Evolutionary conservation across 2,329 filamentous ascomycete species (phyloP), one percentile per base, ranked within the genome.

Genomic region (Didymella arachidicola): DNA sequence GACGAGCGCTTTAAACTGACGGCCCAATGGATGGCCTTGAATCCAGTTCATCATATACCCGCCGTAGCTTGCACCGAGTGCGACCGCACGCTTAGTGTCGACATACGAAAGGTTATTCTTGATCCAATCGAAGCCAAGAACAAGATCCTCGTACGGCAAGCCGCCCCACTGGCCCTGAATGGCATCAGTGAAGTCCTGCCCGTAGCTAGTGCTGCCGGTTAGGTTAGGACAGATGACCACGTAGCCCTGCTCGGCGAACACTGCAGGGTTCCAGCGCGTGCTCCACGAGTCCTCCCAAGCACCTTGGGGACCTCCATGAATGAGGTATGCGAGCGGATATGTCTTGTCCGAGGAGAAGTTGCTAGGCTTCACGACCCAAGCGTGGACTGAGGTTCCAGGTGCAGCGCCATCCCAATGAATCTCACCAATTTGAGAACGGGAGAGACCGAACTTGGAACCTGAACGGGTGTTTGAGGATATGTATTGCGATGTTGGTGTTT

Each of bases 171-270:
- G 84, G 55, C 87, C 83, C 49, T 86, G 82, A 70, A 97, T 96
- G 0, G 87, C 89, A 72, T 96, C 87, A 30, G 87, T 87, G 54
- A 94, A 85, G 30, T 84, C 83, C 78, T 94, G 89, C 5, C 92
- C 92, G 69, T 93, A 96, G 3, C 91, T 90, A 5, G 91, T 93
- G 69, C 87, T 91, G 18, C 92, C 92, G 0, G 91, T 95, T 8
- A 91, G 91, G 73, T 96, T 96, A 10, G 92, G 91, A 48, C 87
- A 84, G 45, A 96, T 87, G 22, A 90, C 91, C 3, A 96, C 84
- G 72, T 95, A 96, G 44, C 92, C 92, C 78, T 94, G 91, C 74
- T 96, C 92, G 3, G 92, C 92, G 72, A 92, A 96, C 10, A 94
- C 84, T 59, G 90, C 91, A 1, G 90, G 89, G 72, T 96, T 96